These are phyloP conservation scores for Thermomyces lanuginosus DNA, from an alignment of 2,329 filamentous ascomycete genomes.

Conservation along the genomic window DNA sequence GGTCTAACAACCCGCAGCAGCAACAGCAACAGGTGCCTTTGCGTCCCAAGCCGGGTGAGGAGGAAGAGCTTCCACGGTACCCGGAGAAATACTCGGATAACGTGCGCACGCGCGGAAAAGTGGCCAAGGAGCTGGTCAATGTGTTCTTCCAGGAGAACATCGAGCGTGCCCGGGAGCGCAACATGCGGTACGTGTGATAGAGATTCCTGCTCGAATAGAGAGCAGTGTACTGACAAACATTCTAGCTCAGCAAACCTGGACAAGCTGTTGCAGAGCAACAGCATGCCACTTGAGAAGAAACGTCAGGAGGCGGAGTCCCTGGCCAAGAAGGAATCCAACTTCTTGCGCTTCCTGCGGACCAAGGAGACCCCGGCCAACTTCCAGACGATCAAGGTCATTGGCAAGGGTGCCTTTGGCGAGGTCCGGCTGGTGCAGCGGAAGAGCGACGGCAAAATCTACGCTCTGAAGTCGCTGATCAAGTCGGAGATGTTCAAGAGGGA, in stretches of 20 bases:
- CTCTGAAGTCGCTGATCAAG: slow-evolving; percentile 96
- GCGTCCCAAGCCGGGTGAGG: slow-evolving; percentile 44
- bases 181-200: slow-evolving; percentile 66
- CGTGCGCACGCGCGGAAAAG: slow-evolving; percentile 56
- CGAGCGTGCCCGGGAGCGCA: slow-evolving; percentile 83
- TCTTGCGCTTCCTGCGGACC: slow-evolving; percentile 82
- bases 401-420: slow-evolving; percentile 96
- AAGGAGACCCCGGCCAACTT: slow-evolving; percentile 92
- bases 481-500: slow-evolving; percentile 99
- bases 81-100: slow-evolving; percentile 80
- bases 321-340: slow-evolving; percentile 77
- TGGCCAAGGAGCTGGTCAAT: slow-evolving; percentile 48
- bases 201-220: neutral
- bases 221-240: neutral
- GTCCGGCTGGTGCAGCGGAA: slow-evolving; percentile 96
- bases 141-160: slow-evolving; percentile 98
- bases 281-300: slow-evolving; percentile 57
- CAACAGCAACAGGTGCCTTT: slow-evolving; percentile 53
- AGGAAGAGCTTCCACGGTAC: slow-evolving; percentile 58
- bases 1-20: slow-evolving; percentile 38
- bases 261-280: slow-evolving; percentile 62
- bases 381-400: slow-evolving; percentile 91
- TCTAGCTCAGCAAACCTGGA: slow-evolving; percentile 49
- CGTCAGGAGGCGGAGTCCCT: slow-evolving; percentile 72
- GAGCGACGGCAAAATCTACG: slow-evolving; percentile 91